Evolutionary conservation across 257 asterid genomes (phyloP).

Genomic region (Solanum virginianum): DNA sequence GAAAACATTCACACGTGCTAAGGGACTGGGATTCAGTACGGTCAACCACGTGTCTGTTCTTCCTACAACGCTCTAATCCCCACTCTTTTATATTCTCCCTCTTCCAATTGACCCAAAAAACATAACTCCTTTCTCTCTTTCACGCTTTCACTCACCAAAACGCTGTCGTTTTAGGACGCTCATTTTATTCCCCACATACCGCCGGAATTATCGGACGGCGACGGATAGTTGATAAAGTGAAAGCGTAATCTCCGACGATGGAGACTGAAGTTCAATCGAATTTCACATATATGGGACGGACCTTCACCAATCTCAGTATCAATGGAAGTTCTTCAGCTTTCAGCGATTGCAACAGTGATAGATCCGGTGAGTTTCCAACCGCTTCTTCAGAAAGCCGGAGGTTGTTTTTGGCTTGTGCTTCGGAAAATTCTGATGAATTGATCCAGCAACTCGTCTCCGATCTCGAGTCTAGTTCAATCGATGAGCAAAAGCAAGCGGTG

Average conservation of each 20-base stretch:
- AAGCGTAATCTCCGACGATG: constrained; percentile 21
- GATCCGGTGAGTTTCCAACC: constrained; percentile 84
- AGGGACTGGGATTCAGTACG: constrained; percentile 37
- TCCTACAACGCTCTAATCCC: constrained; percentile 5
- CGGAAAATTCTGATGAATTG: constrained; percentile 63
- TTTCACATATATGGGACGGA: constrained; percentile 57
- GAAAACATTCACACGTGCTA: constrained; percentile 57
- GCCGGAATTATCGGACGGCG: neutral
- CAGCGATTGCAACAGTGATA: constrained; percentile 92
- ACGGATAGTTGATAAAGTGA: neutral
- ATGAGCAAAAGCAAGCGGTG: constrained; percentile 72
- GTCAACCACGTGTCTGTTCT: constrained; percentile 52
- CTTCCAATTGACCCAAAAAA: neutral
- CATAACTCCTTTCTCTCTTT: neutral
- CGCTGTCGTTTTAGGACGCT: constrained; percentile 27
- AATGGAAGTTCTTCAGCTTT: constrained; percentile 62
- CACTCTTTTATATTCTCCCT: constrained; percentile 17
- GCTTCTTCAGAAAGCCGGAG: constrained; percentile 63
- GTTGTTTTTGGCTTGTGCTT: constrained; percentile 50
- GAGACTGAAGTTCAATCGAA: constrained; percentile 40
- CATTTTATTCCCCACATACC: neutral
- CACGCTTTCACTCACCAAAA: neutral
- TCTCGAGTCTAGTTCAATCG: constrained; percentile 43
- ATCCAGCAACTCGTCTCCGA: constrained; percentile 54
- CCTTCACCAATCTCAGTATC: constrained; percentile 37